A percentile compares a stretch with the other conserved stretches of the same genome.
phyloP scores from a whole-genome alignment of 2,329 filamentous ascomycete species.

The Alternaria consortialis region DNA sequence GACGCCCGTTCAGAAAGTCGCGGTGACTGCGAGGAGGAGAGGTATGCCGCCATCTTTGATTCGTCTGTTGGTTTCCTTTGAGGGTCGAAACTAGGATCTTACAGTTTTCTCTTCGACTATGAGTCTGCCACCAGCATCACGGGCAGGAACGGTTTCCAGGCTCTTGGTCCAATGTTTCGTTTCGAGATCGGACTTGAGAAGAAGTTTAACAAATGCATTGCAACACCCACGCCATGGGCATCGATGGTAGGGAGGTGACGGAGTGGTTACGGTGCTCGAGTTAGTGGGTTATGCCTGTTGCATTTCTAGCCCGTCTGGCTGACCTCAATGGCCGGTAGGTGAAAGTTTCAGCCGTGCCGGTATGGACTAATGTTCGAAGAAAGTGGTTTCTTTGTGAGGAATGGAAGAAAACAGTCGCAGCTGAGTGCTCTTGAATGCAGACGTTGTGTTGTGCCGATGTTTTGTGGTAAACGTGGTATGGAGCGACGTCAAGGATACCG shows the following conservation, averaged over 20 bases:
- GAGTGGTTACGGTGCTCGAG: not conserved
- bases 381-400: not conserved
- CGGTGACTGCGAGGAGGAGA: conserved; percentile 37
- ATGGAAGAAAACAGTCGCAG: not conserved
- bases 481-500: conserved; percentile 11
- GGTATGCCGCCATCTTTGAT: conserved; percentile 31
- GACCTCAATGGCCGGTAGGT: conserved; percentile 3
- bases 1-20: conserved; percentile 24
- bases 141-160: not conserved
- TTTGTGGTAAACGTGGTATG: conserved; percentile 3
- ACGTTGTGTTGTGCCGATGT: not conserved
- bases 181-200: conserved; percentile 18
- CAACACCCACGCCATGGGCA: conserved; percentile 18
- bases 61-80: conserved; percentile 8
- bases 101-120: not conserved
- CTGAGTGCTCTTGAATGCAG: not conserved
- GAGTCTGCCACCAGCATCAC: conserved; percentile 6
- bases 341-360: not conserved
- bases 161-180: conserved; percentile 15
- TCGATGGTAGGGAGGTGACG: not conserved
- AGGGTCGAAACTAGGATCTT: not conserved
- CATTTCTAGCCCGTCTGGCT: not conserved
- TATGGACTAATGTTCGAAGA: not conserved
- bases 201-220: conserved; percentile 28
- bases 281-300: not conserved